Base-by-base conservation (phyloP, 2,329 filamentous ascomycete species). In the Amauroascus niger region DNA sequence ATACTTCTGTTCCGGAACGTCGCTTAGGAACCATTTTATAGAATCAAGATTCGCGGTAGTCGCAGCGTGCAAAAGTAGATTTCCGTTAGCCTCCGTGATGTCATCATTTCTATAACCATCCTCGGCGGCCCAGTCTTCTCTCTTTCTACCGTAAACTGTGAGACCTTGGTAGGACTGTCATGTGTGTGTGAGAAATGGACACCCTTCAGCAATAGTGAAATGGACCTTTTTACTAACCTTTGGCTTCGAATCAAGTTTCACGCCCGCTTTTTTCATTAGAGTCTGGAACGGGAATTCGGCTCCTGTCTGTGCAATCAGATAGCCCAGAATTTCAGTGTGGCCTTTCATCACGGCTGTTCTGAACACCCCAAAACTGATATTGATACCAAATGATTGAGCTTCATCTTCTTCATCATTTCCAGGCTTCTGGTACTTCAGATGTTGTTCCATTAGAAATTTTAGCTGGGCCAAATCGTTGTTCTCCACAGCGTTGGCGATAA, bases 1-100 rank as follows among this genome's bases (percentile, higher is more conserved):
- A 62, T 93, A 93, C 52, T 79, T 74, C 26, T 81, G 76, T 59
- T 80, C 69, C 0, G 88, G 86, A 0, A 80, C 78, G 57, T 87
- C 84, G 54, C 84, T 82, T 53, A 88, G 68, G 65, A 91, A 87
- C 80, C 86, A 94, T 63, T 93, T 82, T 0, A 88, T 79, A 16
- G 78, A 77, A 37, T 84, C 79, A n/a, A 91, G 65, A 18, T 74
- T 84, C 2, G 81, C 68, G n/a, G 59, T 50, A 3, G 60, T 47
- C 1, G 67, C 66, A 24, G 68, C 62, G 6, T 59, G 52, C 18
- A 73, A 60, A 14, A 73, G 61, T 1, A 69, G 67, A 16, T 55
- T 33, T 18, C 24, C 48, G 7, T 41, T 28, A 18, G 18, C 28
- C 4, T 37, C 40, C 2, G 22, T 28, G 18, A 22, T 5, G 5